Percentiles rank a stretch among this genome's conserved stretches.
Conservation (phyloP, 805 yeast genomes). For the Myxozyma neotropica region DNA sequence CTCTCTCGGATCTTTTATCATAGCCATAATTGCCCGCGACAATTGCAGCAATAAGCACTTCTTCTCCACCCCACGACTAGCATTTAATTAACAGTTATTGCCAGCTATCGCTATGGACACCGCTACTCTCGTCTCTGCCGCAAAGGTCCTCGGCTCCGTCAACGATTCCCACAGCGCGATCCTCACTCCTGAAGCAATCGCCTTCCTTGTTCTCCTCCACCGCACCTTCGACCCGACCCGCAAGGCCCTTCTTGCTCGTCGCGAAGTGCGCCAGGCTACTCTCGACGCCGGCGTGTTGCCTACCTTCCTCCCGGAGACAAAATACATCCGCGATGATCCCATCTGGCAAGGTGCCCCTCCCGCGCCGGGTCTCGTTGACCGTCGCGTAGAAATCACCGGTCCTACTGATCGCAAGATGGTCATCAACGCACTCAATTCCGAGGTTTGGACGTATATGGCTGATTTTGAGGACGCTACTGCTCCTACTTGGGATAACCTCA, state of each 20-base stretch:
- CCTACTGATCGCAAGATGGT: slow-evolving; percentile 78
- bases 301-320: slow-evolving; percentile 69
- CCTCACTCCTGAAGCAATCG: slow-evolving; percentile 63
- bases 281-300: slow-evolving; percentile 67
- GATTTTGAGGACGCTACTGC: slow-evolving; percentile 75
- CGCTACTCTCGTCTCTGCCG: slow-evolving; percentile 21
- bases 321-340: slow-evolving; percentile 61
- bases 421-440: slow-evolving; percentile 68
- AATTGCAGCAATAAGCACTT: too few relatives aligned
- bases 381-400: slow-evolving; percentile 76
- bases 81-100: too few relatives aligned
- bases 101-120: slow-evolving; percentile 5
- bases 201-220: slow-evolving; percentile 67
- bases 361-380: slow-evolving; percentile 68
- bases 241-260: slow-evolving; percentile 56
- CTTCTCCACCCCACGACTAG: too few relatives aligned
- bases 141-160: slow-evolving; percentile 54
- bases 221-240: slow-evolving; percentile 62
- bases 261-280: slow-evolving; percentile 56
- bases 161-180: slow-evolving; percentile 55
- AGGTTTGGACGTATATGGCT: slow-evolving; percentile 74
- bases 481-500: slow-evolving; percentile 69
- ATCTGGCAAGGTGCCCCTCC: slow-evolving; percentile 73
- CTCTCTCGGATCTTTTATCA: too few relatives aligned
- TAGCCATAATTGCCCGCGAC: too few relatives aligned